A percentile compares a stretch with the other conserved stretches of the same genome.
Evolutionary conservation across 73 alveolate species (phyloP).

Genomic region (Blepharisma stoltei): DNA sequence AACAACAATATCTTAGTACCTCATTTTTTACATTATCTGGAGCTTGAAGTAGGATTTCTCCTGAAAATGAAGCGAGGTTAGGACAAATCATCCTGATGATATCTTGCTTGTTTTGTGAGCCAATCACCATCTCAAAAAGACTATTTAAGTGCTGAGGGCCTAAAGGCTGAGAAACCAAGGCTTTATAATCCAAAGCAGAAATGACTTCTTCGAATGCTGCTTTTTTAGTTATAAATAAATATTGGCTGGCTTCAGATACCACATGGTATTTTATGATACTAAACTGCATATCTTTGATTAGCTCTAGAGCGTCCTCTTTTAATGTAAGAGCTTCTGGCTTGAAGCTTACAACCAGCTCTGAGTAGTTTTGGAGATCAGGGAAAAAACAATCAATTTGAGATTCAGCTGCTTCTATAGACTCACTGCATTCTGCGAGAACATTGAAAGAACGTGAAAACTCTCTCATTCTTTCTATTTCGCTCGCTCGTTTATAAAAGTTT

Average conservation of each 20-base stretch:
- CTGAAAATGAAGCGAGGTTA: background rate
- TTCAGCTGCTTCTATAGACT: background rate
- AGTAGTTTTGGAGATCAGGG: background rate
- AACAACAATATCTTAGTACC: background rate
- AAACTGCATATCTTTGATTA: background rate
- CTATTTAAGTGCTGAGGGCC: background rate
- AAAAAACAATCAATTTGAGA: background rate
- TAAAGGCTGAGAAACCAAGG: background rate
- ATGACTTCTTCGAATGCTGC: conserved; percentile 9
- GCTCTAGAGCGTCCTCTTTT: background rate
- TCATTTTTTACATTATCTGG: background rate
- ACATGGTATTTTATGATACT: background rate
- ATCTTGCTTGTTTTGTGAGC: background rate
- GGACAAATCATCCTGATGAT: background rate
- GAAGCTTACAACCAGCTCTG: background rate
- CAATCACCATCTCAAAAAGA: background rate
- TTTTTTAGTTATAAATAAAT: background rate
- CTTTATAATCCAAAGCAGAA: background rate
- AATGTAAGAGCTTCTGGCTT: conserved; percentile 6
- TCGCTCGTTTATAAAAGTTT: background rate
- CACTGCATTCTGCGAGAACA: background rate
- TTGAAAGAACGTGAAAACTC: background rate
- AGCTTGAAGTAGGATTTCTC: background rate
- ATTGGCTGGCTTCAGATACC: background rate
- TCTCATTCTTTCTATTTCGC: conserved; percentile 17